Evolutionary conservation across 2,329 filamentous ascomycete genomes (phyloP).

Genomic region (Cytospora paraplurivora): DNA sequence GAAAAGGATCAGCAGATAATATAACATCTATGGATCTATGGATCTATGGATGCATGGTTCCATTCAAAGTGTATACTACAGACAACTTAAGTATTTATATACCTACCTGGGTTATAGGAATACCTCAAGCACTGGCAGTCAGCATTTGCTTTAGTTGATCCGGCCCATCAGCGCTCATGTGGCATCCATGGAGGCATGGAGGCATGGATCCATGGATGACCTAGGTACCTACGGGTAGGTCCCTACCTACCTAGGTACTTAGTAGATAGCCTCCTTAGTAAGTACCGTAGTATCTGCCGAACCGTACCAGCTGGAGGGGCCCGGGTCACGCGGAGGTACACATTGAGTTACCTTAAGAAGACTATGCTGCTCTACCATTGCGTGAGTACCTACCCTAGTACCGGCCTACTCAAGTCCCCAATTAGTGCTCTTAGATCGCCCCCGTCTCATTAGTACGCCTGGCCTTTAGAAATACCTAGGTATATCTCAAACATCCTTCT

Average conservation of each 20-base stretch:
- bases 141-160: too few species aligned
- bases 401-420: background rate
- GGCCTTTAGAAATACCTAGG: background rate
- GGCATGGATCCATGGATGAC: background rate
- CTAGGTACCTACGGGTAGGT: background rate
- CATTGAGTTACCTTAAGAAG: background rate
- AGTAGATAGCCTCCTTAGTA: too few species aligned
- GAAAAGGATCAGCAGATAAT: too few species aligned
- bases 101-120: too few species aligned
- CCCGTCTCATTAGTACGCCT: background rate
- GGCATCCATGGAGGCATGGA: background rate
- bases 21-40: background rate
- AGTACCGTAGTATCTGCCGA: background rate
- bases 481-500: background rate
- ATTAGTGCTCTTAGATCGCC: background rate
- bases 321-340: background rate
- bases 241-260: background rate
- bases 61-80: too few species aligned
- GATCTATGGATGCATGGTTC: too few species aligned
- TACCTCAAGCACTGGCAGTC: too few species aligned
- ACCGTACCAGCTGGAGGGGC: background rate
- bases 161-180: too few species aligned
- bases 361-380: background rate
- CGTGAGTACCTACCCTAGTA: background rate
- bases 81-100: too few species aligned